Evolutionary conservation across 1,284 basidiomycete species (phyloP).

Genomic region (Tylopilus sp.): DNA sequence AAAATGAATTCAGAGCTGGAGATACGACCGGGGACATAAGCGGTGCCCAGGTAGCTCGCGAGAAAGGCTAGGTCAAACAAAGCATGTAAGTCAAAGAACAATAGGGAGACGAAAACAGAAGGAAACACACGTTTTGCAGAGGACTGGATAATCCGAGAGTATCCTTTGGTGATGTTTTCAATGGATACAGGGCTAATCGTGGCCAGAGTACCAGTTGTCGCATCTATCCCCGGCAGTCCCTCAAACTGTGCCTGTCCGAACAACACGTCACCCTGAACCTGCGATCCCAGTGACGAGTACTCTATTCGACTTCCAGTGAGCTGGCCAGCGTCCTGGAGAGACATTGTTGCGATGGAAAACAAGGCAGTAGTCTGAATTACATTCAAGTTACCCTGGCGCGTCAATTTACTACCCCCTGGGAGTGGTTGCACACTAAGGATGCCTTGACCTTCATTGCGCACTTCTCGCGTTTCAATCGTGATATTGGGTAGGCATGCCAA

Average conservation of each 20-base stretch:
- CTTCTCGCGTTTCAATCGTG: constrained; percentile 40
- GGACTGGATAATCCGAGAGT: constrained; percentile 34
- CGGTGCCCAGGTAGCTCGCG: constrained; percentile 30
- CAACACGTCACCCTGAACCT: constrained; percentile 28
- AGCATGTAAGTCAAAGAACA: background rate
- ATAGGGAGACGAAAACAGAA: background rate
- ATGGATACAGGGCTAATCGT: constrained; percentile 19
- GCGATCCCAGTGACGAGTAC: constrained; percentile 19
- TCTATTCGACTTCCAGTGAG: background rate
- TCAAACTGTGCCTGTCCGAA: constrained; percentile 30
- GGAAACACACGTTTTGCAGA: constrained; percentile 29
- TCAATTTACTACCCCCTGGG: constrained; percentile 16
- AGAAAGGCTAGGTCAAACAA: constrained; percentile 18
- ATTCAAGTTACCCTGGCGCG: constrained; percentile 37
- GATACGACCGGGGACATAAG: constrained; percentile 42
- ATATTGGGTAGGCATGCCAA: constrained; percentile 35
- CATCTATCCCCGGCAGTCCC: background rate
- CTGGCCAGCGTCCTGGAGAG: constrained; percentile 11
- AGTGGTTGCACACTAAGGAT: constrained; percentile 33
- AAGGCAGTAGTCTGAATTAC: constrained; percentile 31
- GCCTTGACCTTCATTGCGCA: constrained; percentile 34
- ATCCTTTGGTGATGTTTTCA: constrained; percentile 29
- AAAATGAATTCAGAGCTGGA: constrained; percentile 36
- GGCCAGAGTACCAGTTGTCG: background rate
- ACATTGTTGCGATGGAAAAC: constrained; percentile 29